Conservation (phyloP, 768 basidiomycete genomes). For the Pholiota molesta region DNA sequence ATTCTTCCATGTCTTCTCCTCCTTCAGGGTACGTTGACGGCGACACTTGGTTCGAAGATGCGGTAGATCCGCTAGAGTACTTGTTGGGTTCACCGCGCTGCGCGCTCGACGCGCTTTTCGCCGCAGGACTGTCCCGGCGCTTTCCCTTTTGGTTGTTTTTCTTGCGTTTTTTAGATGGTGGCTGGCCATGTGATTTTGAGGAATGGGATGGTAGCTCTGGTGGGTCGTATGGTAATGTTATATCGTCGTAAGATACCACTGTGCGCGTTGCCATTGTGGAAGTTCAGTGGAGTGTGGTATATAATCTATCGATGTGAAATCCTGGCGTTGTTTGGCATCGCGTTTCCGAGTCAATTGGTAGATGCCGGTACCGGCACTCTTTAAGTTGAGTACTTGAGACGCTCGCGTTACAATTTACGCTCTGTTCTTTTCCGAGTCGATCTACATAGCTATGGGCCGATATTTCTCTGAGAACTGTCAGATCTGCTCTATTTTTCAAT, state of each 20-base stretch:
- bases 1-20: slow-evolving; percentile 11
- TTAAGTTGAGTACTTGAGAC: too few species aligned
- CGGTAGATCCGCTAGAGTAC: background rate
- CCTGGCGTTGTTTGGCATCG: too few species aligned
- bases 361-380: too few species aligned
- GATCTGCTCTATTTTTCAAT: too few species aligned
- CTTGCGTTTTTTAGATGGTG: slow-evolving; percentile 62
- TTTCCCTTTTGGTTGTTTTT: slow-evolving; percentile 37
- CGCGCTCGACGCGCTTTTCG: slow-evolving; percentile 5
- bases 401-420: too few species aligned
- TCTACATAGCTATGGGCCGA: too few species aligned
- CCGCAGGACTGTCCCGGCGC: slow-evolving; percentile 48
- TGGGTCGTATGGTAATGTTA: slow-evolving; percentile 45
- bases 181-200: slow-evolving; percentile 21
- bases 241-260: slow-evolving; percentile 67
- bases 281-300: too few species aligned
- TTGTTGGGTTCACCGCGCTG: slow-evolving; percentile 18
- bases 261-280: slow-evolving; percentile 40
- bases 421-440: too few species aligned
- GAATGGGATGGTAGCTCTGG: slow-evolving; percentile 17
- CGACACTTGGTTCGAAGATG: background rate
- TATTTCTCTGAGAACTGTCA: too few species aligned
- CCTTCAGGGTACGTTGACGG: background rate
- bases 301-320: too few species aligned
- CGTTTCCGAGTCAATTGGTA: too few species aligned